Evolutionary conservation across 148 eudicot species (phyloP).

Genomic region (Cornus controversa): DNA sequence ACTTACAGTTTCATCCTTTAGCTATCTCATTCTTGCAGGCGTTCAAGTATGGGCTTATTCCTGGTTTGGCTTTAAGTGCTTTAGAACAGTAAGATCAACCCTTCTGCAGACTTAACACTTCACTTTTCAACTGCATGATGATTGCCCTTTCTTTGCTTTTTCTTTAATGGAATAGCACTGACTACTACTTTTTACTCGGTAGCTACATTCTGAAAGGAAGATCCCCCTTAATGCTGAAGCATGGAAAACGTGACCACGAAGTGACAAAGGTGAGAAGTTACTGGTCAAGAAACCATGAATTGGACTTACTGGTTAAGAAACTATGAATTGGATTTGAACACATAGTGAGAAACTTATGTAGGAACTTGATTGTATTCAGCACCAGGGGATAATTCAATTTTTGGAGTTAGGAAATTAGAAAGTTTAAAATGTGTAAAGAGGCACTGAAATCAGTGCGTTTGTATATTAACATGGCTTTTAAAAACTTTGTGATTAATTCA

Average conservation of each 20-base stretch:
- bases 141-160: not conserved
- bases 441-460: too few relatives aligned
- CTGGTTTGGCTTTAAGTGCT: conserved; percentile 82
- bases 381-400: too few relatives aligned
- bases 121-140: not conserved
- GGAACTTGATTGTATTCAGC: too few relatives aligned
- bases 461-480: too few relatives aligned
- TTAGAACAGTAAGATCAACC: conserved; percentile 65
- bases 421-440: too few relatives aligned
- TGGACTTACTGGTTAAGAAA: not conserved
- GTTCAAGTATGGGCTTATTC: conserved; percentile 82
- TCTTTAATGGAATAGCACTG: conserved; percentile 7
- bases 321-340: not conserved
- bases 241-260: conserved; percentile 89
- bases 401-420: too few relatives aligned
- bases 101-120: not conserved
- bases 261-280: conserved; percentile 63
- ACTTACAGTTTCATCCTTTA: not conserved
- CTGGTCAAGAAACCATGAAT: not conserved
- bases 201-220: conserved; percentile 80
- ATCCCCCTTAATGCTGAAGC: conserved; percentile 80
- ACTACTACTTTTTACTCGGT: conserved; percentile 16
- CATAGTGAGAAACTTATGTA: not conserved
- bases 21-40: conserved; percentile 48
- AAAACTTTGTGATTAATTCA: too few relatives aligned